Evolutionary conservation across 139 green algal genomes (phyloP).

Genomic region (Closterium sp.): DNA sequence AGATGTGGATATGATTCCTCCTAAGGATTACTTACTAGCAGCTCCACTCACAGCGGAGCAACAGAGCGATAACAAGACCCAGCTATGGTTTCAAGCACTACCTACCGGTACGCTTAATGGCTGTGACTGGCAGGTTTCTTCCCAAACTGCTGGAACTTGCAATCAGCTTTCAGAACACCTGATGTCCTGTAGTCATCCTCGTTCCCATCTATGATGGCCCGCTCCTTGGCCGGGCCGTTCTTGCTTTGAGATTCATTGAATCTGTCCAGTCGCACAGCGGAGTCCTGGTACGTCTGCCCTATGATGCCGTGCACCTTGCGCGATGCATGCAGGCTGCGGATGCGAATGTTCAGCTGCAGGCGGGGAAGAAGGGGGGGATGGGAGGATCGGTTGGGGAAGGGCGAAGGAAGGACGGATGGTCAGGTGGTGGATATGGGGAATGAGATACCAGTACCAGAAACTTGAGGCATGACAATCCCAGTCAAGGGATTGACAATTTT

Average conservation of each 20-base stretch:
- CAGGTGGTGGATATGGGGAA: no score
- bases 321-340: background rate
- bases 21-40: no score
- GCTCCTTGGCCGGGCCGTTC: background rate
- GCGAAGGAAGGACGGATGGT: background rate
- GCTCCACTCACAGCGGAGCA: no score
- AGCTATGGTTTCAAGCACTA: no score
- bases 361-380: background rate
- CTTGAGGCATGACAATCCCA: no score
- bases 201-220: background rate
- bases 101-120: background rate
- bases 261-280: background rate
- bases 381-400: background rate
- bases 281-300: background rate
- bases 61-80: no score
- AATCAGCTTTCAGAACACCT: background rate
- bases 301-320: background rate
- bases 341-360: constrained; percentile 4
- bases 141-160: background rate
- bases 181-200: background rate
- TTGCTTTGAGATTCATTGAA: background rate
- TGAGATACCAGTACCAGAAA: no score
- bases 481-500: no score
- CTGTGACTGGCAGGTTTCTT: background rate
- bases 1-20: no score